Percentiles rank a stretch among this genome's conserved stretches.
Evolutionary conservation across 805 yeast species (phyloP).

Genomic region (Candida adriatica): DNA sequence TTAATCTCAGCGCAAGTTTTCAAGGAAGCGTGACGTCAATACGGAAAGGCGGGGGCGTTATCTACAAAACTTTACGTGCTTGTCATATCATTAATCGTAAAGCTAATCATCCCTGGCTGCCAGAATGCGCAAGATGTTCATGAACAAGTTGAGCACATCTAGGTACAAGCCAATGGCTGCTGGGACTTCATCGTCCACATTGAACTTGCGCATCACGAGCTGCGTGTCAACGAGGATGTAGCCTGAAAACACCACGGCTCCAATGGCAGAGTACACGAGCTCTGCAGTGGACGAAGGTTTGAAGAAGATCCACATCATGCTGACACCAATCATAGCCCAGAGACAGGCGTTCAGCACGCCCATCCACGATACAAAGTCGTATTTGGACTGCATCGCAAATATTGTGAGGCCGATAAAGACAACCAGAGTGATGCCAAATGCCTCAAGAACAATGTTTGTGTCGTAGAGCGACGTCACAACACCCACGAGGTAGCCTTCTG

Average conservation of each 20-base stretch:
- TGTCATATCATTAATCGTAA: too few relatives aligned
- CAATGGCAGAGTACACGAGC: conserved; percentile 60
- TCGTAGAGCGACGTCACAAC: conserved; percentile 57
- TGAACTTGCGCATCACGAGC: conserved; percentile 61
- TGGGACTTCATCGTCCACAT: conserved; percentile 79
- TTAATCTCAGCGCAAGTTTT: too few relatives aligned
- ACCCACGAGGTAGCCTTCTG: conserved; percentile 71
- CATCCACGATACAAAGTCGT: conserved; percentile 66
- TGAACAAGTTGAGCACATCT: conserved; percentile 76
- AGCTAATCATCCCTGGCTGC: conserved; percentile 26
- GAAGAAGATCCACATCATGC: conserved; percentile 42
- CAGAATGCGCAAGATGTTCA: conserved; percentile 65
- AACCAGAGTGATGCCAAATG: conserved; percentile 58
- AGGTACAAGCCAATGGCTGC: conserved; percentile 74
- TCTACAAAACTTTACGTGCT: too few relatives aligned
- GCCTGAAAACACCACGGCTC: conserved; percentile 66
- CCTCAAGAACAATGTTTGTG: conserved; percentile 59
- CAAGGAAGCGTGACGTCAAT: too few relatives aligned
- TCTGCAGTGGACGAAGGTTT: conserved; percentile 49
- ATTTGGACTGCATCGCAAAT: conserved; percentile 72
- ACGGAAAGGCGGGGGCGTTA: too few relatives aligned
- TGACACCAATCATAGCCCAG: conserved; percentile 46
- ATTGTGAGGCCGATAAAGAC: conserved; percentile 71
- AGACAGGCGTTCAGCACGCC: conserved; percentile 50
- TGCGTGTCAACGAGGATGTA: conserved; percentile 81